Base-by-base conservation (phyloP, 1,139 yeast species). In the Hyphopichia khmerensis region DNA sequence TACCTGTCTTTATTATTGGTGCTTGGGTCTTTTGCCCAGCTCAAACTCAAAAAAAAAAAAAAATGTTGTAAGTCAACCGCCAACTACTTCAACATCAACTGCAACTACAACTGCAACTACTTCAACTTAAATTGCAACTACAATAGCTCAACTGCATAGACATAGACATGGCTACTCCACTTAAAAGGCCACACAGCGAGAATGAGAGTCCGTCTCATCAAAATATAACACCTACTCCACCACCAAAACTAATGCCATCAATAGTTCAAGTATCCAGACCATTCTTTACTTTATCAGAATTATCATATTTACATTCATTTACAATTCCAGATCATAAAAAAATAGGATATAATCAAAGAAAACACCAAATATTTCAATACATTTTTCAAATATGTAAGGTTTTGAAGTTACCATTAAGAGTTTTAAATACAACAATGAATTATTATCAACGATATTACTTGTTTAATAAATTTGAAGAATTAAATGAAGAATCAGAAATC, bases 381-480 rank as follows among this genome's bases (percentile, higher is more conserved):
- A 55, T 82, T 34, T 75, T 78, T 48, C 81, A 77, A 49, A 60
- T 84, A 4, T 72, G 82, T 31, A 71, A 72, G 34, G 62, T 67
- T 4, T 60, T 85, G 55, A 81, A 80, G 57, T 77, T 84, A 46
- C 95, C 95, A 0, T 64, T 84, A 23, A 69, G 84, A 41, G 83
- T 86, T 2, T 58, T 86, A 38, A 84, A 81, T 48, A 77, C 86
- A 6, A 73, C 90, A 3, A 81, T 85, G 80, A 79, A 81, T 50
- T 82, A 82, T 51, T 87, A 81, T 58, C 95, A 86, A 52, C 67
- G 90, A 44, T 87, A 74, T 58, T 86, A 79, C 55, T 67, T 87
- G 18, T 81, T 82, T 61, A 83, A 84, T 56, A 64, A 65, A 48
- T 84, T 83, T 52, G 82, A 78, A 40, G 69, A 64, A 29, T 50